These are phyloP conservation scores for Xylaria polymorpha DNA, from an alignment of 2,329 filamentous ascomycete species.

Conservation along the genomic window DNA sequence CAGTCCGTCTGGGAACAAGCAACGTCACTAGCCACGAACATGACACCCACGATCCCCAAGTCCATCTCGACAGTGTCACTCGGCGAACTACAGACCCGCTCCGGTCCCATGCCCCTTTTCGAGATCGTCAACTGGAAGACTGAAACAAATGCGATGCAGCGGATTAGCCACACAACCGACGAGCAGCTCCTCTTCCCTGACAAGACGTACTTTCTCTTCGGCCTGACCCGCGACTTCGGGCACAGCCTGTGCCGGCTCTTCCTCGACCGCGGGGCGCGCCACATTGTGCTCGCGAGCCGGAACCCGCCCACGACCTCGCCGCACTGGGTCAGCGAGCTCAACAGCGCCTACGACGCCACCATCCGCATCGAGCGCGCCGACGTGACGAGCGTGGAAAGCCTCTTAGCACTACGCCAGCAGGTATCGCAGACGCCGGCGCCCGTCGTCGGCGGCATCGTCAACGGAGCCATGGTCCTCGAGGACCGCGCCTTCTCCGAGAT, in stretches of 20 bases:
- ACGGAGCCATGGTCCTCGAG: slow-evolving; percentile 60
- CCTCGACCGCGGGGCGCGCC: slow-evolving; percentile 52
- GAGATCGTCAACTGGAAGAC: slow-evolving; percentile 56
- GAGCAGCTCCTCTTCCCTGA: slow-evolving; percentile 47
- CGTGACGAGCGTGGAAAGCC: slow-evolving; percentile 45
- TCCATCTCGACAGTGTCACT: slow-evolving; percentile 41
- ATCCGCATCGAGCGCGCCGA: slow-evolving; percentile 47
- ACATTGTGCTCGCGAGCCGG: slow-evolving; percentile 56
- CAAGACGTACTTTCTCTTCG: slow-evolving; percentile 56
- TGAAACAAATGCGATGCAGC: slow-evolving; percentile 46
- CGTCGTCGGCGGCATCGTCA: slow-evolving; percentile 54
- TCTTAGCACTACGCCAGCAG: slow-evolving; percentile 46
- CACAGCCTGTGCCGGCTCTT: slow-evolving; percentile 58
- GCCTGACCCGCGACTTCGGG: slow-evolving; percentile 58
- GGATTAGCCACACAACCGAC: slow-evolving; percentile 44
- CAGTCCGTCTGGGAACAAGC: slow-evolving; percentile 42
- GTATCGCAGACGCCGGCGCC: slow-evolving; percentile 44
- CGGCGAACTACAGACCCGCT: slow-evolving; percentile 42
- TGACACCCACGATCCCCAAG: neutral
- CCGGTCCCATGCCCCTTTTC: slow-evolving; percentile 40
- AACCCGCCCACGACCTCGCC: slow-evolving; percentile 47
- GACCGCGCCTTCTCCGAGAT: slow-evolving; percentile 57
- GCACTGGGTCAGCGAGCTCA: slow-evolving; percentile 51
- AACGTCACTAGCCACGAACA: slow-evolving; percentile 36
- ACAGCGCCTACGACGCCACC: slow-evolving; percentile 35